A percentile compares a stretch with the other conserved stretches of the same genome.
Conservation (phyloP, 768 basidiomycete species). For the Megacollybia marginata region DNA sequence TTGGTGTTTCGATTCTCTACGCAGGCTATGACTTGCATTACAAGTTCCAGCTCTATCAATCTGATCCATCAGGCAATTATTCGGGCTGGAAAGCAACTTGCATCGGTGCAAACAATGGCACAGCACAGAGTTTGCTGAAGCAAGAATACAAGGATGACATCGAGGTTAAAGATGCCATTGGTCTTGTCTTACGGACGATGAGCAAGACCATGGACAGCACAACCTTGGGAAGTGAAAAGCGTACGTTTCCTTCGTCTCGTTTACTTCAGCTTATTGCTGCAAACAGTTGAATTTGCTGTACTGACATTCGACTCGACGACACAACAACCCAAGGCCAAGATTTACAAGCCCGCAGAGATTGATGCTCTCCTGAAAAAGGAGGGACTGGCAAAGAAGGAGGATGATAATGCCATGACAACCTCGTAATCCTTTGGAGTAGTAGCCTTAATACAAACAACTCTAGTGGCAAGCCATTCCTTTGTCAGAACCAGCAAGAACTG, state of each 20-base stretch:
- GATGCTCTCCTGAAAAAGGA: constrained; percentile 75
- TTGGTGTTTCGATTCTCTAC: constrained; percentile 94
- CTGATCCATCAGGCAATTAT: constrained; percentile 97
- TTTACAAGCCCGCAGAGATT: constrained; percentile 84
- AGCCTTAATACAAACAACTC: not conserved
- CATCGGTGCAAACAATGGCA: constrained; percentile 97
- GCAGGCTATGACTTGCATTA: constrained; percentile 97
- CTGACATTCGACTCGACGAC: constrained; percentile 76
- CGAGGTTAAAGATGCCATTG: constrained; percentile 82
- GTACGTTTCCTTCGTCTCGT: constrained; percentile 38
- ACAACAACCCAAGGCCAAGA: constrained; percentile 82
- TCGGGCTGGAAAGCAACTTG: constrained; percentile 98
- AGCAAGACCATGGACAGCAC: constrained; percentile 99
- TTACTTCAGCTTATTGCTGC: not conserved
- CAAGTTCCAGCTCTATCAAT: constrained; percentile 95
- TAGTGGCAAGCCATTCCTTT: constrained; percentile 82
- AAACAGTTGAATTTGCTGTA: constrained; percentile 90
- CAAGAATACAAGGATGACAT: constrained; percentile 99
- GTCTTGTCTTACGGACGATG: constrained; percentile 90
- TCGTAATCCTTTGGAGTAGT: not conserved
- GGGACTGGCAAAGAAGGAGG: constrained; percentile 82
- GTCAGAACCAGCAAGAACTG: constrained; percentile 40
- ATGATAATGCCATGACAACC: constrained; percentile 48
- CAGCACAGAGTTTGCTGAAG: constrained; percentile 89
- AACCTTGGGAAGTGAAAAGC: constrained; percentile 90